Evolutionary conservation across 495 filamentous ascomycete genomes (phyloP), one percentile per base, ranked within the genome.

Genomic region (Penicillium daleae): DNA sequence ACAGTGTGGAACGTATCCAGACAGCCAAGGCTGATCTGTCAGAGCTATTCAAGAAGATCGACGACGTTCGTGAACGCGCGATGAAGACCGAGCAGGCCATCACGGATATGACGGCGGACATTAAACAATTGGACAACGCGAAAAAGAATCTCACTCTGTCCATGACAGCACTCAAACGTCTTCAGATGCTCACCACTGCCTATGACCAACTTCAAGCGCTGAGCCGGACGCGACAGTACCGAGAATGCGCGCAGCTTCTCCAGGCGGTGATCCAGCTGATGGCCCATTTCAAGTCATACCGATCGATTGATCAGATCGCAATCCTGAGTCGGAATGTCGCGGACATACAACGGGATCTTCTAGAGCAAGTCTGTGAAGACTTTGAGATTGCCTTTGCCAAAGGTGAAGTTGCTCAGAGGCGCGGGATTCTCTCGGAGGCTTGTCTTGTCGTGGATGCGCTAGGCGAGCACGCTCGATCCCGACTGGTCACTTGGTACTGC

Each of bases 61-160:
- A 98, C 76, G 90, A 86, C 64, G 95, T 99, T 27, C 90, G 96
- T 62, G 90, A 89, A 71, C 86, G 94, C 62, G 95, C 95, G 22
- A 84, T 92, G 66, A 87, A 92, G 82, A 97, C 95, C 12, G 96
- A 99, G 78, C 89, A 92, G 69, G 87, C 92, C 44, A 99, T 99
- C 74, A 97, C 94, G 59, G 92, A 93, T 62, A 99, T 99, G 95
- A 99, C 95, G 50, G 94, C 95, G 58, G 96, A 99, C 71, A 99
- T 99, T 76, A 99, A 99, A 77, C 88, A 94, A 67, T 82, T 99
- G 61, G 95, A 99, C 76, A 90, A 90, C 74, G 97, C 94, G 48
- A 99, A 99, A 80, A 88, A 89, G 73, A 98, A 98, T 76, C 83
- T 99, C 22, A 97, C 96, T 13, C 83, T 95, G 48, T 97, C 93